Percentiles rank a stretch among this genome's conserved stretches.
phyloP scores from a whole-genome alignment of 192 early-diverging fungal species.

The Rhizophagus clarus region DNA sequence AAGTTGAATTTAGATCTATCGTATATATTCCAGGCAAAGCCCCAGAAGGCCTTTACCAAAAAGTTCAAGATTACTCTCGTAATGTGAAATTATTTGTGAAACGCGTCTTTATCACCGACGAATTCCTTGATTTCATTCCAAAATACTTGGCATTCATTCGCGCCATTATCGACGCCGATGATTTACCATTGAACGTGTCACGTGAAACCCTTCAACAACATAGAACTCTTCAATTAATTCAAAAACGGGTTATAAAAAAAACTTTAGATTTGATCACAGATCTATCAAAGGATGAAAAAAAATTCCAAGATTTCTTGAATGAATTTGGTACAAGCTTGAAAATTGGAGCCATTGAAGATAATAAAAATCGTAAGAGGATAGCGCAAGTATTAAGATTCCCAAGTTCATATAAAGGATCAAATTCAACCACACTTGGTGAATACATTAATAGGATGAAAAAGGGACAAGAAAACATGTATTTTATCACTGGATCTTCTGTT shows the following conservation, averaged over 20 bases:
- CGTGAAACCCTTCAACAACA: slow-evolving; percentile 96
- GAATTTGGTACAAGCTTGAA: slow-evolving; percentile 79
- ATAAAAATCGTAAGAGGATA: slow-evolving; percentile 69
- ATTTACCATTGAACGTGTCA: slow-evolving; percentile 97
- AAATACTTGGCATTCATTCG: slow-evolving; percentile 91
- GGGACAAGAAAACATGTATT: slow-evolving; percentile 90
- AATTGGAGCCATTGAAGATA: slow-evolving; percentile 89
- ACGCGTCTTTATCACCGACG: slow-evolving; percentile 97
- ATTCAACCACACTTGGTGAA: slow-evolving; percentile 63
- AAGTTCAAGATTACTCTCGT: slow-evolving; percentile 43
- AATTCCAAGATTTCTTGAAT: slow-evolving; percentile 73
- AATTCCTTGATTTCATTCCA: slow-evolving; percentile 82
- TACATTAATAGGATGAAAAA: slow-evolving; percentile 90
- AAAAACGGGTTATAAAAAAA: slow-evolving; percentile 88
- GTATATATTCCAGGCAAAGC: slow-evolving; percentile 80
- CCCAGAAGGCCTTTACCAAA: slow-evolving; percentile 58
- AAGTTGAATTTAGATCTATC: slow-evolving; percentile 86
- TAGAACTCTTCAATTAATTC: slow-evolving; percentile 76
- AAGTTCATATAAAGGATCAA: slow-evolving; percentile 55
- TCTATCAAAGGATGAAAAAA: slow-evolving; percentile 67
- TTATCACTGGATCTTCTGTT: slow-evolving; percentile 71
- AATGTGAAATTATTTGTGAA: slow-evolving; percentile 95
- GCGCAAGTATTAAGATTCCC: slow-evolving; percentile 80
- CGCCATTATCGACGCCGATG: slow-evolving; percentile 94
- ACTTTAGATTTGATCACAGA: slow-evolving; percentile 82